Conservation (phyloP, 2,329 filamentous ascomycete species). For the Claviceps pazoutovae region DNA sequence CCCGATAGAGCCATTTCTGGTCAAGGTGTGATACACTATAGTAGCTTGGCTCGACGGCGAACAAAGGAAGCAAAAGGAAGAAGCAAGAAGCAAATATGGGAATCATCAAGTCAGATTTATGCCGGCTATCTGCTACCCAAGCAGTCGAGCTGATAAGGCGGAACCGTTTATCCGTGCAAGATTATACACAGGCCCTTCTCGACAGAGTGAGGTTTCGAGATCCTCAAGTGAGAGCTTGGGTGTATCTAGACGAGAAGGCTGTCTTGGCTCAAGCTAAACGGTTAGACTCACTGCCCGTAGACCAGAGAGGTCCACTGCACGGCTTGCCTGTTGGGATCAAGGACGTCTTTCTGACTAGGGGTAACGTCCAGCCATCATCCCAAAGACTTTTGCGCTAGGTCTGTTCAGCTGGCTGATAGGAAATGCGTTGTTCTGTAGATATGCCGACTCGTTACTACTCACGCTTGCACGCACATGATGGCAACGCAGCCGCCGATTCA, state of each 20-base stretch:
- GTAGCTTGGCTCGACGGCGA: background rate
- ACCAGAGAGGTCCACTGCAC: conserved; percentile 39
- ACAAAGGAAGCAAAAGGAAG: background rate
- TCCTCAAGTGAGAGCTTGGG: conserved; percentile 34
- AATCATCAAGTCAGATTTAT: conserved; percentile 1
- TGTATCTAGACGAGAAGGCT: conserved; percentile 28
- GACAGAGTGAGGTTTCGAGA: conserved; percentile 30
- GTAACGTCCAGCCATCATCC: conserved; percentile 13
- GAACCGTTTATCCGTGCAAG: conserved; percentile 28
- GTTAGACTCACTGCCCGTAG: conserved; percentile 33
- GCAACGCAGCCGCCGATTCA: conserved; percentile 35
- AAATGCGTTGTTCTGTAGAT: conserved; percentile 15
- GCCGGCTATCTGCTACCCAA: conserved; percentile 3
- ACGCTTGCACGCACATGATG: conserved; percentile 31
- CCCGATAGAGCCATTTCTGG: background rate
- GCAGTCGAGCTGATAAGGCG: conserved; percentile 6
- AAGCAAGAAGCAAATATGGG: background rate
- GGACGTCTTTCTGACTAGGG: conserved; percentile 44
- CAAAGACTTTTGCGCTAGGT: background rate
- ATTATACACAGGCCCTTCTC: conserved; percentile 34
- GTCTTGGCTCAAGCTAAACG: conserved; percentile 34
- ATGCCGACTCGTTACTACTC: conserved; percentile 46
- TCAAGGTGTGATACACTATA: background rate
- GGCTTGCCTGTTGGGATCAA: conserved; percentile 46
- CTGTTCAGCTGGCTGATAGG: background rate